Evolutionary conservation across 768 basidiomycete genomes (phyloP), one percentile per base, ranked within the genome.

Genomic region (Tylopilus rubrobrunneus): DNA sequence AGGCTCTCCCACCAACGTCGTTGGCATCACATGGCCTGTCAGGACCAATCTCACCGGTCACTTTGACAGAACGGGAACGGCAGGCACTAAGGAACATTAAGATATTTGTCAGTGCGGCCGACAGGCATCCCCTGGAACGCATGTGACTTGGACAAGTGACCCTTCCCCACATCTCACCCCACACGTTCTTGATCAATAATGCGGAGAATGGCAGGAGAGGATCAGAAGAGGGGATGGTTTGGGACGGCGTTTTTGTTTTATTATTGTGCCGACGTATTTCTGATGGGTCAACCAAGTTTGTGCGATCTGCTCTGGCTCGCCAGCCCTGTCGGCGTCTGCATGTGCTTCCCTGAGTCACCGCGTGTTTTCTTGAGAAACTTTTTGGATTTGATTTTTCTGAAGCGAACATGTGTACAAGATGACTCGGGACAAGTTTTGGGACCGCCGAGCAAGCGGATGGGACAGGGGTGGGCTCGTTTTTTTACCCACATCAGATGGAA

Each of bases 41-140:
- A 36, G 40, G 42, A n/a, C 19, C 48, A 6, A 7, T 53, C 4
- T 7, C 52, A 47, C 47, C 60, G n/a, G 42, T 47, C 56, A 40
- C 41, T 8, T 25, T 77, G 56, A 69, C 65, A 36, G 76, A 72
- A 23, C 67, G 65, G 39, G 66, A 70, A 34, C 64, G 59, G 21
- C 55, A 65, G 33, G 55, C 53, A 36, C 46, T 69, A 44, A 57
- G 57, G 52, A 66, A 63, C 45, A 40, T 84, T 58, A 79, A 86
- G 53, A 80, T 98, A 31, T 65, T 84, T 42, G 79, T 97, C 62
- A 94, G 91, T 67, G 63, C 77, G 58, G 73, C 73, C 49, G 94
- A 97, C 68, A 70, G 62, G 48, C 86, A 95, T 73, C 94, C 94
- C 7, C 72, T 96, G 47, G 71, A 76, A 51, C 77, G 88, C 58